These are phyloP conservation scores for Penicillium salamii DNA, from an alignment of 495 filamentous ascomycete species.

Conservation along the genomic window DNA sequence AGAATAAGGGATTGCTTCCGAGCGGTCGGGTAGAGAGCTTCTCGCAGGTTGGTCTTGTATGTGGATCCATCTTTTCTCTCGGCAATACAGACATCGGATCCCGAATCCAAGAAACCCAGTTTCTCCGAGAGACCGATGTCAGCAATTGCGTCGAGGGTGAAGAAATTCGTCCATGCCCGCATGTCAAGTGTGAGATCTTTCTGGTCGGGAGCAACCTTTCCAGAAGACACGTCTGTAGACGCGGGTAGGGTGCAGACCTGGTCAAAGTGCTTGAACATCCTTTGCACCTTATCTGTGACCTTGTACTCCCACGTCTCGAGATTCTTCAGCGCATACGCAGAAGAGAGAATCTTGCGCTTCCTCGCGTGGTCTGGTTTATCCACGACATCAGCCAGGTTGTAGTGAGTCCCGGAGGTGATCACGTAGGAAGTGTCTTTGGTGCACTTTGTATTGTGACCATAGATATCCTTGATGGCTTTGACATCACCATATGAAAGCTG, in stretches of 20 bases:
- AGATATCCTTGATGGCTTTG: constrained; percentile 54
- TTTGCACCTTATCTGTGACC: constrained; percentile 49
- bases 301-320: constrained; percentile 55
- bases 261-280: constrained; percentile 42
- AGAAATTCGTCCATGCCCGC: constrained; percentile 43
- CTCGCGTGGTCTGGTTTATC: constrained; percentile 46
- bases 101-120: constrained; percentile 51
- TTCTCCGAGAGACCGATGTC: constrained; percentile 51
- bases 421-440: constrained; percentile 48
- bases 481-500: constrained; percentile 45
- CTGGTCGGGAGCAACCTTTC: constrained; percentile 21
- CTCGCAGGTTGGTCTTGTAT: constrained; percentile 38
- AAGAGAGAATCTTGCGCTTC: constrained; percentile 50
- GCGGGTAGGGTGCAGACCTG: constrained; percentile 26
- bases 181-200: constrained; percentile 38
- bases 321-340: constrained; percentile 53
- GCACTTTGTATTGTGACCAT: constrained; percentile 51
- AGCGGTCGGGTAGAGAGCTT: constrained; percentile 47
- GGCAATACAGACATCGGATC: constrained; percentile 38
- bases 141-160: constrained; percentile 51
- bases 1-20: constrained; percentile 39
- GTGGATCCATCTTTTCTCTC: constrained; percentile 41
- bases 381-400: constrained; percentile 46
- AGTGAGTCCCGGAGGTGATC: constrained; percentile 37
- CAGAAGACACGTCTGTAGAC: constrained; percentile 19